Percentiles rank a stretch among this genome's conserved stretches.
Evolutionary conservation across 805 yeast species (phyloP).

Genomic region (Candida awuae): DNA sequence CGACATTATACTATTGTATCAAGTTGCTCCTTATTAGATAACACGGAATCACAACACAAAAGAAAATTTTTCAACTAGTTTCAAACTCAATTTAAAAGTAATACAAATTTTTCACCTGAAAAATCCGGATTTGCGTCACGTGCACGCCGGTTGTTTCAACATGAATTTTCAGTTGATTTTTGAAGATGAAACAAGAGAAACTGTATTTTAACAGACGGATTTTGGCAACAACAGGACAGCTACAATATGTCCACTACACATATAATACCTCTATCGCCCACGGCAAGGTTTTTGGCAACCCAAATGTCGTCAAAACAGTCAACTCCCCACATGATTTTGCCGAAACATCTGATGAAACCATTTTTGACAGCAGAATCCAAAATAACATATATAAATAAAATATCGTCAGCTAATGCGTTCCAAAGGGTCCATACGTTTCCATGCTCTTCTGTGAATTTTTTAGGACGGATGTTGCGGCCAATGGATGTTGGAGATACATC

Average conservation of each 20-base stretch:
- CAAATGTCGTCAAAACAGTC: conserved; percentile 2
- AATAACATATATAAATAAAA: conserved; percentile 11
- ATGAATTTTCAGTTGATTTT: too few relatives aligned
- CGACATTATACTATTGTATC: too few relatives aligned
- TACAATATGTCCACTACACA: not conserved
- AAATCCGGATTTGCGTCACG: too few relatives aligned
- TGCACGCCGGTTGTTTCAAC: too few relatives aligned
- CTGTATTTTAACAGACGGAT: not conserved
- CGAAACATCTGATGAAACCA: conserved; percentile 7
- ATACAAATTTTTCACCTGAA: too few relatives aligned
- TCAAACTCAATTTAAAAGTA: too few relatives aligned
- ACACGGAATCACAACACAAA: too few relatives aligned
- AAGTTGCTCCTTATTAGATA: too few relatives aligned
- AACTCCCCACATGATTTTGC: conserved; percentile 5
- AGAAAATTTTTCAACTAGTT: too few relatives aligned
- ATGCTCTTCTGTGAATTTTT: conserved; percentile 1
- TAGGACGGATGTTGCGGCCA: not conserved
- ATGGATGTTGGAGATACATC: not conserved
- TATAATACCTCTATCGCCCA: conserved; percentile 6
- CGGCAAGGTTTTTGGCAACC: conserved; percentile 9
- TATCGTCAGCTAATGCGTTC: conserved; percentile 11
- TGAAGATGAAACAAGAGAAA: too few relatives aligned
- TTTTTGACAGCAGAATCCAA: conserved; percentile 8
- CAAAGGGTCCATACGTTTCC: conserved; percentile 3
- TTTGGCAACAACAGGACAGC: not conserved